Percentiles rank a stretch among this genome's conserved stretches.
Conservation (phyloP, 2,329 filamentous ascomycete species). For the Claviceps sp. region DNA sequence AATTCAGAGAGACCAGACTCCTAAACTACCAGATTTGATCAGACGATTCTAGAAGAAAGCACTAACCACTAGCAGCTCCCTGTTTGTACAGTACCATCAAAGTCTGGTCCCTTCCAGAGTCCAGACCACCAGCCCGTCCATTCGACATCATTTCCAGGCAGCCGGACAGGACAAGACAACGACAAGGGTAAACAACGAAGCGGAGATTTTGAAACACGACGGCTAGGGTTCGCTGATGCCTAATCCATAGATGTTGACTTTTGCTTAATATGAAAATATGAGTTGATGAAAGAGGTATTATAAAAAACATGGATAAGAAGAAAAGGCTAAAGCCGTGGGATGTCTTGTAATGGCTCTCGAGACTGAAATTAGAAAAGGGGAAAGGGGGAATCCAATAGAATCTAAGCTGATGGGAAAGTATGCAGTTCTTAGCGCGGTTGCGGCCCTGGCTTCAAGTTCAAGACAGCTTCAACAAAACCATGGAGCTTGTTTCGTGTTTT, state of each 20-base stretch:
- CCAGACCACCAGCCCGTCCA: too few relatives aligned
- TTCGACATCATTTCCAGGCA: too few relatives aligned
- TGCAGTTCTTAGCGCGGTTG: not conserved
- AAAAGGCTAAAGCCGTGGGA: slow-evolving; percentile 3
- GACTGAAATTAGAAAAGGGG: not conserved
- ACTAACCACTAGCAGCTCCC: too few relatives aligned
- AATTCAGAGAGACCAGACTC: too few relatives aligned
- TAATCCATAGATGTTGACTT: slow-evolving; percentile 6
- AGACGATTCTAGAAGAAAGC: too few relatives aligned
- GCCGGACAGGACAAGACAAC: not conserved
- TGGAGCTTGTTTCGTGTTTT: not conserved
- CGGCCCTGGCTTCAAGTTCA: not conserved
- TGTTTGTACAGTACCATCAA: too few relatives aligned
- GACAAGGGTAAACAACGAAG: slow-evolving; percentile 3
- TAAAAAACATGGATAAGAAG: slow-evolving; percentile 3
- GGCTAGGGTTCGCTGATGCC: not conserved
- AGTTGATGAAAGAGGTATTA: not conserved
- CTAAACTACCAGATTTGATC: too few relatives aligned
- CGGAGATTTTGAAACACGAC: slow-evolving; percentile 3
- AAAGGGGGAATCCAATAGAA: not conserved
- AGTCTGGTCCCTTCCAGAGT: too few relatives aligned
- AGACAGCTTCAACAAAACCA: not conserved
- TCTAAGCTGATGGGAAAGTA: not conserved
- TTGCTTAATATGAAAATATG: slow-evolving; percentile 6
- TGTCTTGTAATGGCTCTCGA: not conserved